Evolutionary conservation across 2,329 filamentous ascomycete species (phyloP).

Genomic region (Cadophora sp.): DNA sequence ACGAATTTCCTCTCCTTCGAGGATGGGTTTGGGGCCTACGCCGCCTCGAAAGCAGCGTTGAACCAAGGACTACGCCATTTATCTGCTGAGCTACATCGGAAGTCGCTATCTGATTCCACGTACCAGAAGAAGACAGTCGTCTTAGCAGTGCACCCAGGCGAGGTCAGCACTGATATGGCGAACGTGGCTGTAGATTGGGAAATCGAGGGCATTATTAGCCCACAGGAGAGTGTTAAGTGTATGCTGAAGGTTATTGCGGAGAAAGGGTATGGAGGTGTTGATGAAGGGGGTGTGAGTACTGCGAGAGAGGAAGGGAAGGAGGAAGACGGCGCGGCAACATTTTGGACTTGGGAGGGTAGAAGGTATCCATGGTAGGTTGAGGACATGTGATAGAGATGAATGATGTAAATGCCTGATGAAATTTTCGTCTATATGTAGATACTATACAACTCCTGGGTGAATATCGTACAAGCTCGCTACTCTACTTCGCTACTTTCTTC

Average conservation of each 20-base stretch:
- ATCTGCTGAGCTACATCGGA: constrained; percentile 59
- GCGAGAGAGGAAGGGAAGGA: constrained; percentile 12
- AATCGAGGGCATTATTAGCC: constrained; percentile 29
- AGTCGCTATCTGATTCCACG: constrained; percentile 34
- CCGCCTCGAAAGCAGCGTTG: constrained; percentile 61
- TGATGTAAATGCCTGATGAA: background rate
- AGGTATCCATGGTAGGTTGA: constrained; percentile 33
- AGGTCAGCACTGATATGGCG: constrained; percentile 55
- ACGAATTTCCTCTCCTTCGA: constrained; percentile 59
- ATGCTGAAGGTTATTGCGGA: constrained; percentile 33
- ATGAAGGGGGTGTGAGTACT: constrained; percentile 24
- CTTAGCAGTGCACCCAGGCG: constrained; percentile 63
- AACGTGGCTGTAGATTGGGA: constrained; percentile 42
- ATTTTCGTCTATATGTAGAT: background rate
- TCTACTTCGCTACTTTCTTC: constrained; percentile 50
- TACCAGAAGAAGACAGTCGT: constrained; percentile 46
- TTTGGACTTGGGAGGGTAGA: constrained; percentile 38
- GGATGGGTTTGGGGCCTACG: constrained; percentile 64
- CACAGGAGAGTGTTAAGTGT: constrained; percentile 32
- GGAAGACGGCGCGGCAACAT: constrained; percentile 34
- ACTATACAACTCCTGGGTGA: background rate
- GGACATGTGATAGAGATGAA: background rate
- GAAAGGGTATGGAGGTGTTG: constrained; percentile 32
- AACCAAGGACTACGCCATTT: constrained; percentile 63
- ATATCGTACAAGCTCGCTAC: constrained; percentile 24